phyloP scores from a whole-genome alignment of 148 eudicot species.

The Nepenthes gracilis region DNA sequence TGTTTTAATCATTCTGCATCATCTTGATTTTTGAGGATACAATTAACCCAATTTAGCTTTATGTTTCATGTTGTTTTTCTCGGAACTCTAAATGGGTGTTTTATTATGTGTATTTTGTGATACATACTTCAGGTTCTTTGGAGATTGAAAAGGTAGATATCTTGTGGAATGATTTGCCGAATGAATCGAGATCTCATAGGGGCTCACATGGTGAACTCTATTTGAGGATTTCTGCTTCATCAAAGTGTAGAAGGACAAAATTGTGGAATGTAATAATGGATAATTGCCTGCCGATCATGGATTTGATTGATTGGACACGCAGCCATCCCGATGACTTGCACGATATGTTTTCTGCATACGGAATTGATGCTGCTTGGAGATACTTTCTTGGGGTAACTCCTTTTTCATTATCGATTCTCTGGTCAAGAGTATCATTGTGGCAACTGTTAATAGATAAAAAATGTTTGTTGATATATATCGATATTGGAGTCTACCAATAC shows the following conservation, averaged over 20 bases:
- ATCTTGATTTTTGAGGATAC: no score
- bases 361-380: conserved; percentile 69
- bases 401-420: neutral
- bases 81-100: no score
- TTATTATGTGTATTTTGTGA: no score
- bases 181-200: conserved; percentile 17
- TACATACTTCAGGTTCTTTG: conserved; percentile 23
- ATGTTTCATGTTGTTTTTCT: no score
- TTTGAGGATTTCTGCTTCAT: conserved; percentile 49
- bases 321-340: conserved; percentile 87
- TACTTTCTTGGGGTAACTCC: conserved; percentile 51
- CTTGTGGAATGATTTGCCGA: conserved; percentile 57
- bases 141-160: conserved; percentile 81
- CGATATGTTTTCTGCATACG: conserved; percentile 43
- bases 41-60: no score
- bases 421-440: neutral
- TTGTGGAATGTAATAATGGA: conserved; percentile 58
- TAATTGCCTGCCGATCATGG: conserved; percentile 61
- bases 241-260: conserved; percentile 25
- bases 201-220: conserved; percentile 47
- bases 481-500: no score
- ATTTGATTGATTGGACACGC: conserved; percentile 84
- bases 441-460: neutral
- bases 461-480: no score
- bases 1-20: no score